These are phyloP conservation scores for Rhodotorula sp. DNA, from an alignment of 1,284 basidiomycete species.

Conservation along the genomic window DNA sequence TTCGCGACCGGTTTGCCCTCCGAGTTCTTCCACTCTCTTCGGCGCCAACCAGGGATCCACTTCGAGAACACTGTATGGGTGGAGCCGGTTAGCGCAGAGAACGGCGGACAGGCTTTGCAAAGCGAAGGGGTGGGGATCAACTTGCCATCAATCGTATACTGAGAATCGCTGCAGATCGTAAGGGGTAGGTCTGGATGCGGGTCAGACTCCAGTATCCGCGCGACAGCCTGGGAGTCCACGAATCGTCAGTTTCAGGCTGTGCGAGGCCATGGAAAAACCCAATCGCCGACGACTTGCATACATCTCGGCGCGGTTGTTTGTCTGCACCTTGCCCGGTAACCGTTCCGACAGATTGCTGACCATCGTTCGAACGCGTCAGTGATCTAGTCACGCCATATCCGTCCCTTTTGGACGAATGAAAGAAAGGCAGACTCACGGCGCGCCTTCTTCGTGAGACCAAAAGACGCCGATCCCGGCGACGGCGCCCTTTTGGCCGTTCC, in stretches of 20 bases:
- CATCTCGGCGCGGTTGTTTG: slow-evolving; percentile 83
- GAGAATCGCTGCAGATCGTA: slow-evolving; percentile 70
- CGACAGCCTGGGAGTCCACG: slow-evolving; percentile 62
- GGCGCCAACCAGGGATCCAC: slow-evolving; percentile 65
- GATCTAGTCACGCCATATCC: neutral
- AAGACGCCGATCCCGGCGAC: slow-evolving; percentile 72
- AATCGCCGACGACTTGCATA: slow-evolving; percentile 56
- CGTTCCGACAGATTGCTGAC: slow-evolving; percentile 70
- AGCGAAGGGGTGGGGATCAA: neutral
- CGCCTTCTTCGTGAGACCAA: slow-evolving; percentile 62
- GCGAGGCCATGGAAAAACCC: neutral
- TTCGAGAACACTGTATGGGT: slow-evolving; percentile 57
- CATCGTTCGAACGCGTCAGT: neutral
- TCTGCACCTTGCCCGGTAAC: slow-evolving; percentile 71
- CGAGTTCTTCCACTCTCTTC: slow-evolving; percentile 56
- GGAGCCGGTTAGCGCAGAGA: neutral
- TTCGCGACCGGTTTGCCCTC: slow-evolving; percentile 64
- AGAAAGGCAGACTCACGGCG: slow-evolving; percentile 53
- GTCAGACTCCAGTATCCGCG: slow-evolving; percentile 66
- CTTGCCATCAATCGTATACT: slow-evolving; percentile 69
- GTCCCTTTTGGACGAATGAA: neutral
- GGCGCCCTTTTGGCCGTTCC: slow-evolving; percentile 64
- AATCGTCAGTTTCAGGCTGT: neutral
- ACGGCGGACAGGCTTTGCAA: neutral
- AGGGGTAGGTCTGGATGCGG: slow-evolving; percentile 58